phyloP scores from a whole-genome alignment of 2,329 filamentous ascomycete species.

The Aureobasidium uvarum region DNA sequence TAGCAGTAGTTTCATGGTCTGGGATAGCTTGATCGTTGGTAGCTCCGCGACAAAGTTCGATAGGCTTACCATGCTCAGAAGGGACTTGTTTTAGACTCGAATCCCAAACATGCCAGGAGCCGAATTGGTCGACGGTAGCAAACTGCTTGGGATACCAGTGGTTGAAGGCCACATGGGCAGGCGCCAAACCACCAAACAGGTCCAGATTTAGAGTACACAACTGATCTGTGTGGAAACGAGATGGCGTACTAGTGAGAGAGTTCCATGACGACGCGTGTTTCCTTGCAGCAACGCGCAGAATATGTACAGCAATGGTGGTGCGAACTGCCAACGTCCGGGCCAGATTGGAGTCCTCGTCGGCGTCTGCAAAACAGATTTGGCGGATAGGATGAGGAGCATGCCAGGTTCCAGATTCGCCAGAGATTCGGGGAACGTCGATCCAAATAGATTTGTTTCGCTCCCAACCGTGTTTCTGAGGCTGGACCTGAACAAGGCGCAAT shows the following conservation, averaged over 20 bases:
- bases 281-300: slow-evolving; percentile 4
- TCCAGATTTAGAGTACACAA: slow-evolving; percentile 54
- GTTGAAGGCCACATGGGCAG: slow-evolving; percentile 66
- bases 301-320: slow-evolving; percentile 2
- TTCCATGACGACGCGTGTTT: slow-evolving; percentile 20
- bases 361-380: slow-evolving; percentile 54
- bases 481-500: slow-evolving; percentile 55
- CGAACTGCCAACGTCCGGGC: slow-evolving; percentile 21
- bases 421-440: slow-evolving; percentile 49
- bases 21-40: slow-evolving; percentile 7
- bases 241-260: slow-evolving; percentile 38
- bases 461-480: slow-evolving; percentile 58
- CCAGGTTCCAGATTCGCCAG: slow-evolving; percentile 57
- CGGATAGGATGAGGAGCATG: slow-evolving; percentile 53
- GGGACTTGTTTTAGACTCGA: background rate
- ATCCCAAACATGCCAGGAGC: slow-evolving; percentile 68
- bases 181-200: slow-evolving; percentile 55
- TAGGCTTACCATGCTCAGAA: slow-evolving; percentile 10
- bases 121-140: slow-evolving; percentile 63
- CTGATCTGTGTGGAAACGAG: slow-evolving; percentile 57
- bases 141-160: slow-evolving; percentile 61
- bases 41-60: slow-evolving; percentile 18
- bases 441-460: slow-evolving; percentile 46
- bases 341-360: slow-evolving; percentile 39
- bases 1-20: slow-evolving; percentile 39